Percentiles rank a stretch among this genome's conserved stretches.
phyloP scores from a whole-genome alignment of 2,329 filamentous ascomycete genomes.

The Xylaria sp. region DNA sequence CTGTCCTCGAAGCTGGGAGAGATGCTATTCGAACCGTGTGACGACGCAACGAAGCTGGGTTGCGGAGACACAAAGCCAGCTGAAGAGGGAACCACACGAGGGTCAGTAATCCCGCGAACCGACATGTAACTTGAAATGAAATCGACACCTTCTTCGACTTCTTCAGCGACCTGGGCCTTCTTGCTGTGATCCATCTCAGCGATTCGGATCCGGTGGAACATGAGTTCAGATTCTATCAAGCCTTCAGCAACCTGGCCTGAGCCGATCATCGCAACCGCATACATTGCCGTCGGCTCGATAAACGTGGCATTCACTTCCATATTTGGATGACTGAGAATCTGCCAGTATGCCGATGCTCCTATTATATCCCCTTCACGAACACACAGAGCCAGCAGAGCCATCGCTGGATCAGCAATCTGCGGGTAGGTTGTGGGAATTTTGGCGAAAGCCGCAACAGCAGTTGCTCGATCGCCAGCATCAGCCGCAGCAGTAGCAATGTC shows the following conservation, averaged over 20 bases:
- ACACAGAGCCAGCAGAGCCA: constrained; percentile 87
- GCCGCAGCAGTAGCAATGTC: constrained; percentile 82
- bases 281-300: constrained; percentile 92
- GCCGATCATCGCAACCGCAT: constrained; percentile 85
- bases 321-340: constrained; percentile 72
- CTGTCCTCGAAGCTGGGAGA: constrained; percentile 78
- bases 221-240: constrained; percentile 79
- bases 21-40: constrained; percentile 65
- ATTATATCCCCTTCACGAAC: constrained; percentile 84
- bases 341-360: constrained; percentile 83
- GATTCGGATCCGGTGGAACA: constrained; percentile 86
- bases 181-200: constrained; percentile 63
- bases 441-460: constrained; percentile 75
- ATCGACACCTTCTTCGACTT: constrained; percentile 88
- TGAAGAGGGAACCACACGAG: constrained; percentile 63
- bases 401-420: constrained; percentile 68
- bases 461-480: constrained; percentile 76
- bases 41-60: constrained; percentile 62
- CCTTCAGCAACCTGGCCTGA: constrained; percentile 87
- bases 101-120: constrained; percentile 64
- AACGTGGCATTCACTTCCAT: constrained; percentile 71
- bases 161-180: constrained; percentile 72
- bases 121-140: constrained; percentile 72
- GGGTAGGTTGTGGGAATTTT: constrained; percentile 64
- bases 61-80: constrained; percentile 54